Conservation (phyloP, 257 asterid genomes). For the Solanum chiquidenum region DNA sequence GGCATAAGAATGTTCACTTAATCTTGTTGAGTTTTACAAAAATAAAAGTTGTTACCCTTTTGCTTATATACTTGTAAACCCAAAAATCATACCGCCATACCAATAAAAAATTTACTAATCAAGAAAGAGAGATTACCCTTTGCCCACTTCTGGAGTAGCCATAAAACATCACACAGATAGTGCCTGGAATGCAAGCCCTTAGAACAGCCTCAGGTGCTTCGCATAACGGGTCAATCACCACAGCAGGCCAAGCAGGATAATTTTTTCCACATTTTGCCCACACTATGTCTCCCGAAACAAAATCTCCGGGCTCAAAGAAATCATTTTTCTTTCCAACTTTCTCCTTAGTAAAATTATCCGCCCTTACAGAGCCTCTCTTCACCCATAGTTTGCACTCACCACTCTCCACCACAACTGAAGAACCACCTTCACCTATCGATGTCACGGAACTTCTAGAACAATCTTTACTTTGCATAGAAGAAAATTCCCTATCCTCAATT, state of each 20-base stretch:
- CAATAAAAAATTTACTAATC: background rate
- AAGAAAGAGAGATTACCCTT: constrained; percentile 46
- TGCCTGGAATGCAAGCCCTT: constrained; percentile 68
- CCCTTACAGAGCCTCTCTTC: constrained; percentile 10
- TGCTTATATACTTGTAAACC: constrained; percentile 10
- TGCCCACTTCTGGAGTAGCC: constrained; percentile 61
- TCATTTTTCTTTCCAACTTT: constrained; percentile 36
- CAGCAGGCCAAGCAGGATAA: constrained; percentile 94
- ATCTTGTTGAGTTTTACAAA: background rate
- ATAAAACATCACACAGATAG: constrained; percentile 88
- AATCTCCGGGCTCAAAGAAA: constrained; percentile 50
- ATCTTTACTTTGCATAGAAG: background rate
- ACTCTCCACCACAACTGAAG: constrained; percentile 28
- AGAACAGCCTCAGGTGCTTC: constrained; percentile 77
- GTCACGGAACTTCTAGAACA: constrained; percentile 47
- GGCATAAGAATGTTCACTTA: background rate
- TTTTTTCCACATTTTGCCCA: constrained; percentile 95
- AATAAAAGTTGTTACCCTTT: constrained; percentile 38
- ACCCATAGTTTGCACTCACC: constrained; percentile 3
- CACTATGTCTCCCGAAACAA: constrained; percentile 58
- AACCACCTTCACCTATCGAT: constrained; percentile 36
- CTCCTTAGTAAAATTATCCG: constrained; percentile 20
- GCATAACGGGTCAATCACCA: constrained; percentile 63
- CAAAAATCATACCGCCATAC: background rate
- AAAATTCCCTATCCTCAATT: background rate